Evolutionary conservation across 768 basidiomycete species (phyloP), one percentile per base, ranked within the genome.

Genomic region (Russula compacta): DNA sequence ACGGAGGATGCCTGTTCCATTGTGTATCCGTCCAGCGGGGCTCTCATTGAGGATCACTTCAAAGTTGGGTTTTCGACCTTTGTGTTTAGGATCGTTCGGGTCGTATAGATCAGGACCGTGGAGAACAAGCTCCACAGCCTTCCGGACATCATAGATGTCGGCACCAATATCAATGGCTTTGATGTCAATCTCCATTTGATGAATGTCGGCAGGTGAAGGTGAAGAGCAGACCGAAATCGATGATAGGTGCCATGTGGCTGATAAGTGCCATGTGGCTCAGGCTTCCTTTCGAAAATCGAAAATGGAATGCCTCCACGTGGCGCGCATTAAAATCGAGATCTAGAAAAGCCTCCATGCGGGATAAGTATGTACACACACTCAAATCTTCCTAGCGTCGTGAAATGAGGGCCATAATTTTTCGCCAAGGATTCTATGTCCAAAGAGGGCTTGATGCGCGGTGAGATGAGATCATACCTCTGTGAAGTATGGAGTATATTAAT

Each of bases 1-100:
- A 19, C 66, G 70, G 24, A 80, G 66, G 9, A 53, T 67, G 11
- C 79, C 80, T 2, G 70, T 73, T 1, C 86, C 85, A 65, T 82
- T 73, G 69, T 89, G 87, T 12, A 80, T 74, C 19, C 81, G 74
- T 3, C 82, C 81, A 10, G 76, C 77, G 0, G 71, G 71, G 60
- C 77, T 77, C 58, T 73, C 69, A 48, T 82, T 78, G 10, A 88
- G 73, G 21, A 59, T 67, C 55, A 91, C 81, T 50, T 73, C 67
- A 72, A 89, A 90, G 65, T 90, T 90, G 48, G 86, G 74, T n/a
- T 52, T 24, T 42, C 57, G 46, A n/a, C 33, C 72, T 67, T 53
- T 51, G 43, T 14, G 72, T 66, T 59, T 71, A n/a, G 74, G 71
- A 39, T 73, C 68, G 21, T 70, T 66, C 4, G 75, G 71, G 43